Conservation (phyloP, 2,329 filamentous ascomycete species). For the Fusarium circinatum region DNA sequence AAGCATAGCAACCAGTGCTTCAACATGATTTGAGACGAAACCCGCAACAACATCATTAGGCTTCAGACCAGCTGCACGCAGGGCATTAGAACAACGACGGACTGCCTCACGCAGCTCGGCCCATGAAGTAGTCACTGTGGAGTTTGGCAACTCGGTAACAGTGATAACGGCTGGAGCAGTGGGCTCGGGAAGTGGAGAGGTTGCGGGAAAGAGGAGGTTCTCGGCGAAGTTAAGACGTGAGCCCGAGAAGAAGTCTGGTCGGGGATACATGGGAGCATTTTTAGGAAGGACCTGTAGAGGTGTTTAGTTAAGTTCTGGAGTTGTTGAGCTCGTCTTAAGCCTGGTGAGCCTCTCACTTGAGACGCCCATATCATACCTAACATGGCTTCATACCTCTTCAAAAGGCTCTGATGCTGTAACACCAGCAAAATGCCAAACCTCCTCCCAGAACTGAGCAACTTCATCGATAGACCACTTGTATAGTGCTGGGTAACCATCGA, state of each 20-base stretch:
- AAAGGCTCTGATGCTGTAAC: conserved; percentile 75
- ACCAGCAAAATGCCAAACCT: conserved; percentile 85
- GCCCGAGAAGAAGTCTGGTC: conserved; percentile 85
- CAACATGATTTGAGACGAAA: conserved; percentile 89
- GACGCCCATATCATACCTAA: background rate
- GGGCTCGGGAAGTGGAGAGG: conserved; percentile 56
- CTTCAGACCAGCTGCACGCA: conserved; percentile 72
- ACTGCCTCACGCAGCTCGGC: conserved; percentile 81
- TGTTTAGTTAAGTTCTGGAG: conserved; percentile 13
- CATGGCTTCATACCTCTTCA: conserved; percentile 60
- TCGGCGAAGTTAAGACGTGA: conserved; percentile 91
- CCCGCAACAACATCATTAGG: conserved; percentile 69
- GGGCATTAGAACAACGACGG: conserved; percentile 74
- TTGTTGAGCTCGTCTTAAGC: background rate
- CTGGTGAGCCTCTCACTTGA: conserved; percentile 12
- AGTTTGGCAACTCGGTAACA: conserved; percentile 76
- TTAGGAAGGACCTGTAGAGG: conserved; percentile 71
- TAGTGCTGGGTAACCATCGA: conserved; percentile 77
- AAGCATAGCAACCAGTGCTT: conserved; percentile 89
- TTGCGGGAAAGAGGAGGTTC: conserved; percentile 85
- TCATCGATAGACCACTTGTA: conserved; percentile 87
- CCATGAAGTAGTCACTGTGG: conserved; percentile 74
- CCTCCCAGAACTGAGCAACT: conserved; percentile 82
- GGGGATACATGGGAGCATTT: conserved; percentile 80
- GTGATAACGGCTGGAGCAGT: conserved; percentile 78